Evolutionary conservation across 2,329 filamentous ascomycete species (phyloP).

Genomic region (Nothophoma quercina): DNA sequence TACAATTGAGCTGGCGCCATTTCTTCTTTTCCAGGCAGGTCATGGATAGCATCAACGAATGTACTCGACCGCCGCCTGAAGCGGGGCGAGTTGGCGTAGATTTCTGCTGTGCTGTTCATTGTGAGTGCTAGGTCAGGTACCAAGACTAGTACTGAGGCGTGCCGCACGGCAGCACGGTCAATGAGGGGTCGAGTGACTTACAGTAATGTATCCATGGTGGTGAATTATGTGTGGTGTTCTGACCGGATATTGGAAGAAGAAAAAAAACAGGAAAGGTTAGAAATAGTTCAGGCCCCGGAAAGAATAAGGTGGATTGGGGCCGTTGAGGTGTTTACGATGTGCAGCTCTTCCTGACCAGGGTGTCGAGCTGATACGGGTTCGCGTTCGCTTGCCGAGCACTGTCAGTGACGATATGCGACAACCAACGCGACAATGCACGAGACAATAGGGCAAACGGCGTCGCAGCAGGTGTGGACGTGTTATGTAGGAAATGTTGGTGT

Average conservation of each 20-base stretch:
- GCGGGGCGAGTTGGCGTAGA: conserved; percentile 87
- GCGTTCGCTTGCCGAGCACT: conserved; percentile 28
- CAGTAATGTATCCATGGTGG: conserved; percentile 68
- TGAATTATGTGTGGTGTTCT: conserved; percentile 16
- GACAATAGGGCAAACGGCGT: conserved; percentile 18
- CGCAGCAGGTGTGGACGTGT: no score
- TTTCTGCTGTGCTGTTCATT: conserved; percentile 77
- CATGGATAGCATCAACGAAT: conserved; percentile 96
- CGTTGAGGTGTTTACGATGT: conserved; percentile 28
- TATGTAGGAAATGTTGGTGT: not conserved
- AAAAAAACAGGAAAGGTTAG: conserved; percentile 6
- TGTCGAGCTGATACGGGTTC: conserved; percentile 25
- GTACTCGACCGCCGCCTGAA: conserved; percentile 94
- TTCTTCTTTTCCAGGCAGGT: conserved; percentile 81
- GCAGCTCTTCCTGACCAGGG: conserved; percentile 23
- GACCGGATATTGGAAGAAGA: conserved; percentile 9
- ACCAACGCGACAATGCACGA: conserved; percentile 14
- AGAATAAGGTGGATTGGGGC: conserved; percentile 12
- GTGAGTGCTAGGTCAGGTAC: conserved; percentile 26
- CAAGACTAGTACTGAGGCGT: not conserved
- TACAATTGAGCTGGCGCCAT: conserved; percentile 97
- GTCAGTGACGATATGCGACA: conserved; percentile 31
- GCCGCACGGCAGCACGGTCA: conserved; percentile 8
- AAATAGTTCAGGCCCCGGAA: conserved; percentile 9
- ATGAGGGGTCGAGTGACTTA: conserved; percentile 53